Conservation (phyloP, 768 basidiomycete species). For the Phylloporus sp. region DNA sequence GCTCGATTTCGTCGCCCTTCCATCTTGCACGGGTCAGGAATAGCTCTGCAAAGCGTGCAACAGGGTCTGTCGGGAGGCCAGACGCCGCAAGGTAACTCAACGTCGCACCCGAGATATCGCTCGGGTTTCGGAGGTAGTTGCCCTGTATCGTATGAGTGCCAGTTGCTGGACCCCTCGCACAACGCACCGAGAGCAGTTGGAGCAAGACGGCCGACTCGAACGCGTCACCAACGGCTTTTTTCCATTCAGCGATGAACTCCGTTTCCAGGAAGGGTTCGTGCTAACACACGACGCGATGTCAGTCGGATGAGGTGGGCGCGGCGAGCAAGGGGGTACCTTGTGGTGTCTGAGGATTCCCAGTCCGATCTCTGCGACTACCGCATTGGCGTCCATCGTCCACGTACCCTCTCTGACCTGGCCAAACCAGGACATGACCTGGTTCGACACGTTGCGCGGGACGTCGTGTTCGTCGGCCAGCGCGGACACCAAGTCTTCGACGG, state of each 20-base stretch:
- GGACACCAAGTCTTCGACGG: conserved; percentile 54
- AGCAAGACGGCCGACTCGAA: conserved; percentile 63
- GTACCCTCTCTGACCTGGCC: conserved; percentile 49
- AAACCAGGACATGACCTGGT: conserved; percentile 81
- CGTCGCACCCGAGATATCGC: conserved; percentile 31
- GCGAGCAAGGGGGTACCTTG: conserved; percentile 36
- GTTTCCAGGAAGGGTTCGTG: conserved; percentile 52
- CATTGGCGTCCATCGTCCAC: conserved; percentile 64
- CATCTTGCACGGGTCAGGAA: conserved; percentile 77
- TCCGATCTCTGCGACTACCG: conserved; percentile 71
- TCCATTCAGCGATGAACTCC: conserved; percentile 66
- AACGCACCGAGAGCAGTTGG: conserved; percentile 57
- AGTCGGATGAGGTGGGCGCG: not conserved
- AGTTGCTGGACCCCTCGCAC: not conserved
- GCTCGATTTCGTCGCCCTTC: conserved; percentile 73
- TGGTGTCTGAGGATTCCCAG: conserved; percentile 62
- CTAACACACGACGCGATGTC: conserved; percentile 31
- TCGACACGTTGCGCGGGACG: conserved; percentile 52
- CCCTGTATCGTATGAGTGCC: conserved; percentile 53
- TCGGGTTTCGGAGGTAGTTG: conserved; percentile 54
- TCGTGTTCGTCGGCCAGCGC: conserved; percentile 72
- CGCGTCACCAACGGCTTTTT: conserved; percentile 66
- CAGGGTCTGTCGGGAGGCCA: conserved; percentile 68
- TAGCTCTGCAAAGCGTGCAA: conserved; percentile 79
- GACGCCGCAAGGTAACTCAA: conserved; percentile 76